Base-by-base conservation (phyloP, 2,329 filamentous ascomycete genomes). In the Biscogniauxia marginata region DNA sequence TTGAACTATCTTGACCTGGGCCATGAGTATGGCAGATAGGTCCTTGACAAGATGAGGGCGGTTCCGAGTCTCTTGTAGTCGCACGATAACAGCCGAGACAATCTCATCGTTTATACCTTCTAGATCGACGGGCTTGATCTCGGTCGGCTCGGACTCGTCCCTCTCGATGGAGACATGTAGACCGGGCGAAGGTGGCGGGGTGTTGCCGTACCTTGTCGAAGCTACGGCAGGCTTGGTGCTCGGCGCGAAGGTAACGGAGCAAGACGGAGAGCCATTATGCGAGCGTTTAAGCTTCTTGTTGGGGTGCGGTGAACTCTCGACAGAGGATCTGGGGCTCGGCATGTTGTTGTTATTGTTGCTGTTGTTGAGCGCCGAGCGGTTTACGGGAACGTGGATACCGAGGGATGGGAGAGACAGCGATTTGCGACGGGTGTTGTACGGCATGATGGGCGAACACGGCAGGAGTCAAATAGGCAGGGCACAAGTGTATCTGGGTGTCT, bases 391-490 rank as follows among this genome's bases (percentile, higher is more conserved):
- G 69, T 95, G 90, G 67, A 98, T 96, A 73, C 95, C 95, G 68
- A 98, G 84, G 65, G 92, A 96, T 58, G 91, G 90, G 70, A 98
- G 81, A 61, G 93, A 97, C 65, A 99, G 80, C 71, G 92, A 96
- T 81, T 98, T 98, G 75, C 93, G 88, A 77, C 93, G 90, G 65
- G 93, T 98, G 76, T 97, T 96, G 82, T 97, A 97, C 71, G 89
- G 89, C 91, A 96, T 96, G 69, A 53, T 67, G 67, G 58, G 50
- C 53, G 56, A 52, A 51, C 57, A 57, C 49, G 55, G 53, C 59
- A 57, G 53, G 53, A 57, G 50, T 34, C 46, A 59, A 57, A 55
- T 56, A 56, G 43, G 13, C 50, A 57, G 49, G 51, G 61, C 53
- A 57, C 58, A 60, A 58, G 49, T 25, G 50, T 54, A 59, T 60